Evolutionary conservation across 331 rosid species (phyloP).

Genomic region (Rosa hybrid): DNA sequence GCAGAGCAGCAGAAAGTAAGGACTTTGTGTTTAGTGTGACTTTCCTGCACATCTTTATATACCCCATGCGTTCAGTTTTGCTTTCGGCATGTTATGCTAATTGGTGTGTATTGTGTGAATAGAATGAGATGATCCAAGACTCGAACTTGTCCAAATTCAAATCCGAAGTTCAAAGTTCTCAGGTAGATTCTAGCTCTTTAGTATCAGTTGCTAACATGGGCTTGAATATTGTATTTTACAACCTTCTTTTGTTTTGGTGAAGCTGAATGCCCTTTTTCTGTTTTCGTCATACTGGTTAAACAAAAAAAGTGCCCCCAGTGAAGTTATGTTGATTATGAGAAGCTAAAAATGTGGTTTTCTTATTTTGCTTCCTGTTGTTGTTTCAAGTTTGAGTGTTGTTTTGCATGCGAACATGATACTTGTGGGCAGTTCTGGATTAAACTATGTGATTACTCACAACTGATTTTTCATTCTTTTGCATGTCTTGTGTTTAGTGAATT

Average conservation of each 20-base stretch:
- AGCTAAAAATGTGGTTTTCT: not conserved
- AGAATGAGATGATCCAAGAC: conserved; percentile 86
- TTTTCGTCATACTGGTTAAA: not conserved
- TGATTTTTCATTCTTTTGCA: not conserved
- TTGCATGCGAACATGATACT: not conserved
- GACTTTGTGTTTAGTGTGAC: not conserved
- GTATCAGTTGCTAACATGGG: not conserved
- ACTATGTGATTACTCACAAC: not conserved
- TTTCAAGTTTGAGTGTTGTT: not conserved
- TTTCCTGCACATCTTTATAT: not conserved
- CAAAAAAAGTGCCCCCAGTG: not conserved
- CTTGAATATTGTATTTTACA: not conserved
- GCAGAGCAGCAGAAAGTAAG: conserved; percentile 86
- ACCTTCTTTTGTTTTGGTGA: not conserved
- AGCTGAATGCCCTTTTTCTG: not conserved
- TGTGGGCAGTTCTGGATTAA: not conserved
- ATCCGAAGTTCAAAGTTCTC: conserved; percentile 91
- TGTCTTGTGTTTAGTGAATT: not conserved
- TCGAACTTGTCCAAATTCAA: conserved; percentile 83
- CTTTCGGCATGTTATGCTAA: not conserved
- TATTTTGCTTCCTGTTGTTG: not conserved
- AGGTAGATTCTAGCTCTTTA: conserved; percentile 48
- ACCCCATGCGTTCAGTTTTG: not conserved
- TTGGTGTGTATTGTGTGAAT: not conserved
- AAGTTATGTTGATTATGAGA: not conserved